Evolutionary conservation across 495 filamentous ascomycete genomes (phyloP), one percentile per base, ranked within the genome.

Genomic region (Penicillium canescens): DNA sequence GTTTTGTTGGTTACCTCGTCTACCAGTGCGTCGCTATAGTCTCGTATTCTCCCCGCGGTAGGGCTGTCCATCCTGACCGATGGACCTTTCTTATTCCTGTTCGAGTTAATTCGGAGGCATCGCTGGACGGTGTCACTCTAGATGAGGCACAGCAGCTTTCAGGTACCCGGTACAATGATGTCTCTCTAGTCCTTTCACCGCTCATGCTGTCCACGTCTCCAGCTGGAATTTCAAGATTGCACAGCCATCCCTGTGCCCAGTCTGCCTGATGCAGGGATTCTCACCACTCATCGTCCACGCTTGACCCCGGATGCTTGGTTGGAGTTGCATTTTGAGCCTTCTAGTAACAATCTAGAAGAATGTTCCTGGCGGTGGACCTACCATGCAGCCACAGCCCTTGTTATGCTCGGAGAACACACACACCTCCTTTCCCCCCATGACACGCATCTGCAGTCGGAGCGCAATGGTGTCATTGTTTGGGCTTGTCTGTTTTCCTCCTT

Each of bases 331-430:
- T 52, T 49, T 14, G 50, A 63, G 48, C 50, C 49, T 69, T 67
- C 67, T 63, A 65, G 57, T 62, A 55, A 66, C 59, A 60, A 61
- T 65, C 63, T 65, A 62, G 61, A 69, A 68, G 52, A 57, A 66
- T 49, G 63, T 67, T 55, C 63, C 63, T 67, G 63, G 63, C 63
- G 63, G 63, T 67, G 60, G 55, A 52, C 56, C 28, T 41, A 31
- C 43, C 50, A 53, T 57, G 59, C 59, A 56, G 38, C 48, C 42
- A 31, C 46, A 14, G 47, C 28, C 47, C 38, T 50, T 51, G 49
- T 8, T 20, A 31, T 37, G 34, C 28, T 49, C 36, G 34, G n/a
- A 49, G 24, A 31, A 7, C 28, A 31, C 28, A 9, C 28, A 31
- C 28, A 31, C 28, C 28, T 36, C 46, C 38, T 20, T 31, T 42